These are phyloP conservation scores for Termitomyces sp. DNA, from an alignment of 768 basidiomycete genomes.

Conservation along the genomic window DNA sequence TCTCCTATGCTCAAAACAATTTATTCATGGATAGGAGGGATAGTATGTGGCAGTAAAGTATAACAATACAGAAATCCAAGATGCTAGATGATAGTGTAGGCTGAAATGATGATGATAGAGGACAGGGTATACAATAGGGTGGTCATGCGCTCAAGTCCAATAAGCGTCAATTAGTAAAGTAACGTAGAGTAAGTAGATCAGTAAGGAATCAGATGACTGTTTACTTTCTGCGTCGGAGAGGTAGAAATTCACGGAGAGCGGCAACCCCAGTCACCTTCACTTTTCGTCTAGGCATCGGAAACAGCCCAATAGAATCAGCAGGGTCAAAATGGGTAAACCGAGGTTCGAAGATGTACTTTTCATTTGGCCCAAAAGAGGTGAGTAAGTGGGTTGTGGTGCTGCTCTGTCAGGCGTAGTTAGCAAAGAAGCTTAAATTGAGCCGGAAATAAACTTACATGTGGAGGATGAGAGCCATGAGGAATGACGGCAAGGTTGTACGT, in stretches of 20 bases:
- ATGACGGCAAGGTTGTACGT: neutral
- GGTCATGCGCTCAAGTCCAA: neutral
- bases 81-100: neutral
- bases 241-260: constrained; percentile 21
- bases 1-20: neutral
- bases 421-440: neutral
- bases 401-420: neutral
- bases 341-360: constrained; percentile 14
- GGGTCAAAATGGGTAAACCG: constrained; percentile 13
- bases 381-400: constrained; percentile 1
- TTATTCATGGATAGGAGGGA: neutral
- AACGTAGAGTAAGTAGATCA: neutral
- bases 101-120: neutral
- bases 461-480: neutral
- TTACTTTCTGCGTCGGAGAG: constrained; percentile 11
- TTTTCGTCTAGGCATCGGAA: constrained; percentile 19
- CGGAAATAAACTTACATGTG: constrained; percentile 1
- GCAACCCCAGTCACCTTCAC: constrained; percentile 17
- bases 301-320: constrained; percentile 21
- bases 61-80: neutral
- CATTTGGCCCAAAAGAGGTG: constrained; percentile 2
- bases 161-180: neutral
- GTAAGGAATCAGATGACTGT: neutral
- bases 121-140: neutral
- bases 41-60: neutral